Evolutionary conservation across 2,329 filamentous ascomycete genomes (phyloP), one percentile per base, ranked within the genome.

Genomic region (Teratosphaeria viscida): DNA sequence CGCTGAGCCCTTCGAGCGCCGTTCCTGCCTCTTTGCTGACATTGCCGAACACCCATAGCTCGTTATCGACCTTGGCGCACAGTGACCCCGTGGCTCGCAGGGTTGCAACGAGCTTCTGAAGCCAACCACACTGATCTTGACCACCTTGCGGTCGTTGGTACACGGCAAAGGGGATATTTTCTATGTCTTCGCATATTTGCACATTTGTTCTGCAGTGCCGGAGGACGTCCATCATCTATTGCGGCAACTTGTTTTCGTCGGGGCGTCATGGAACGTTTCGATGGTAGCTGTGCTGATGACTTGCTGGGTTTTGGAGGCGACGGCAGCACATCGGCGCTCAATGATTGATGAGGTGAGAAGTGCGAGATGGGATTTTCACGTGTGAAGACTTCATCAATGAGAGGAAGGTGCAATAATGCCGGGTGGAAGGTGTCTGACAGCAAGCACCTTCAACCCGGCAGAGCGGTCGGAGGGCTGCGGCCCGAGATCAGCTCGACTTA

Each of bases 131-230:
- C 27, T 10, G 5, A 29, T 39, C 16, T 52, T 29, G 14, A 11
- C 14, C 5, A 11, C 35, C 19, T 11, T 16, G 27, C 16, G n/a
- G 6, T 23, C 23, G 23, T 11, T 43, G n/a, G 23, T 57, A 61
- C 4, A 47, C 32, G 5, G 54, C 49, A 23, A 16, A 59, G 19
- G 47, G 47, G 23, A 54, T 60, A 14, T 57, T 32, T n/a, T 34
- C 37, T 14, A 62, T 29, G 6, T 65, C 59, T 12, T 62, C 59
- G 2, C 39, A 57, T 14, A 65, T 23, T 35, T 32, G 52, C n/a
- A 69, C 66, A 55, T 73, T 72, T 27, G 71, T 72, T 32, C 61
- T 66, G 65, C 71, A 73, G 52, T 62, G 59, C 60, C 68, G 71
- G 57, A 73, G 61, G 60, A 71, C 69, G 61, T 74, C 72, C 70